phyloP scores from a whole-genome alignment of 768 basidiomycete species.

The Mycena pura region DNA sequence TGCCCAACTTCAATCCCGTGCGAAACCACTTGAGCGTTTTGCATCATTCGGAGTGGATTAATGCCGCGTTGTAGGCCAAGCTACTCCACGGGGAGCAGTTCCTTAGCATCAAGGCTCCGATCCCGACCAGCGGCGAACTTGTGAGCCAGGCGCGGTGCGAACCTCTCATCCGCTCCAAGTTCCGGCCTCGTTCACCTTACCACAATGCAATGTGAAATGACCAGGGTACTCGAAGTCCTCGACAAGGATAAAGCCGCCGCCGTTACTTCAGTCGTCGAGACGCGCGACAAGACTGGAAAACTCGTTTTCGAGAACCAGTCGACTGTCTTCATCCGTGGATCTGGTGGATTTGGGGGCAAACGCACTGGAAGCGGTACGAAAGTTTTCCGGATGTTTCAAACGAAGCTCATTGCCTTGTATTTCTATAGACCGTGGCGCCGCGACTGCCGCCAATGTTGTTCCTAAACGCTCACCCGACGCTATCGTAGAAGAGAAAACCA shows the following conservation, averaged over 20 bases:
- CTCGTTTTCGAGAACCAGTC: slow-evolving; percentile 91
- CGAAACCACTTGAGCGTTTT: slow-evolving; percentile 28
- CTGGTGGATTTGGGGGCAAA: slow-evolving; percentile 97
- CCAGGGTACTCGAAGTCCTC: slow-evolving; percentile 76
- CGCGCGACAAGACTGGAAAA: slow-evolving; percentile 83
- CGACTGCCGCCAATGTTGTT: slow-evolving; percentile 79
- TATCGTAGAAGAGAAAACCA: slow-evolving; percentile 88
- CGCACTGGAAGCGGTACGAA: slow-evolving; percentile 74
- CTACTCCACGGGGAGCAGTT: slow-evolving; percentile 99
- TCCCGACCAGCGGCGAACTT: slow-evolving; percentile 85
- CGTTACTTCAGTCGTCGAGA: slow-evolving; percentile 80
- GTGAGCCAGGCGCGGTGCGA: slow-evolving; percentile 75
- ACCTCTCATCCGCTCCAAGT: too few species aligned
- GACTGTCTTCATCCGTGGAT: slow-evolving; percentile 90
- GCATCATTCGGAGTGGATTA: too few species aligned
- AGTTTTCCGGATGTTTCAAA: neutral
- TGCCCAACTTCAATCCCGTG: slow-evolving; percentile 95
- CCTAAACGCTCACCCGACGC: slow-evolving; percentile 88
- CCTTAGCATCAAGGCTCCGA: slow-evolving; percentile 82
- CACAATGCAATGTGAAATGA: neutral
- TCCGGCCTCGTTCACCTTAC: neutral
- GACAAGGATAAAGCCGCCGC: slow-evolving; percentile 96
- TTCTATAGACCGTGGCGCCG: slow-evolving; percentile 88
- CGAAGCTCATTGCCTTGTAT: neutral
- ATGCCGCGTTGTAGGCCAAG: slow-evolving; percentile 66